Conservation (phyloP, 2,329 filamentous ascomycete species). For the Colletotrichum endophyticum region DNA sequence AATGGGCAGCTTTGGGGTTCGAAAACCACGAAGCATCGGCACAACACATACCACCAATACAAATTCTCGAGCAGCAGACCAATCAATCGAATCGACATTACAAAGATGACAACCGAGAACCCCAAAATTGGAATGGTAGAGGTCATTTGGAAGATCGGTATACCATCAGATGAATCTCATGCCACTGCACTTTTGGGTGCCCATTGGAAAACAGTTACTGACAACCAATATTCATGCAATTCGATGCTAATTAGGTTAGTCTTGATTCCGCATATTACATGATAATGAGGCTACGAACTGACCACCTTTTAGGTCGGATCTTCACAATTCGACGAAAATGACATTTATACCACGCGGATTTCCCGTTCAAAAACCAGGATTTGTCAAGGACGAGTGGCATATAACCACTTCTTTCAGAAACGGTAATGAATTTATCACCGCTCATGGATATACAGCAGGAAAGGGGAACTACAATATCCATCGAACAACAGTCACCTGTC, state of each 20-base stretch:
- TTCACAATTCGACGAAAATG: background rate
- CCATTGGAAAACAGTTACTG: background rate
- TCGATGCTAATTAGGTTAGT: background rate
- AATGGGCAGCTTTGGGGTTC: background rate
- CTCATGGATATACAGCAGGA: background rate
- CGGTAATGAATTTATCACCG: background rate
- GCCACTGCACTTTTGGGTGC: background rate
- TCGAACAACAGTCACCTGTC: background rate
- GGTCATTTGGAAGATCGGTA: background rate
- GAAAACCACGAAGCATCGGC: background rate
- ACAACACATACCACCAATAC: too few relatives aligned
- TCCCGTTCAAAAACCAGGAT: rapidly evolving
- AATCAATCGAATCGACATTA: background rate
- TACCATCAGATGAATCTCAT: background rate
- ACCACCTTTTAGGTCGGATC: background rate
- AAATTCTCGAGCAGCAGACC: background rate
- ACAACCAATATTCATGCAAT: background rate
- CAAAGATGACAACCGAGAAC: background rate
- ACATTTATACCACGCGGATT: rapidly evolving
- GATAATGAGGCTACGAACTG: background rate
- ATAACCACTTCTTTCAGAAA: background rate
- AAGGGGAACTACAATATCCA: background rate
- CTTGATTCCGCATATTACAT: rapidly evolving
- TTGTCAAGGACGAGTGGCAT: background rate
- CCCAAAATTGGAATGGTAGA: background rate